These are phyloP conservation scores for Termitomyces sp. DNA, from an alignment of 768 basidiomycete species.

Conservation along the genomic window DNA sequence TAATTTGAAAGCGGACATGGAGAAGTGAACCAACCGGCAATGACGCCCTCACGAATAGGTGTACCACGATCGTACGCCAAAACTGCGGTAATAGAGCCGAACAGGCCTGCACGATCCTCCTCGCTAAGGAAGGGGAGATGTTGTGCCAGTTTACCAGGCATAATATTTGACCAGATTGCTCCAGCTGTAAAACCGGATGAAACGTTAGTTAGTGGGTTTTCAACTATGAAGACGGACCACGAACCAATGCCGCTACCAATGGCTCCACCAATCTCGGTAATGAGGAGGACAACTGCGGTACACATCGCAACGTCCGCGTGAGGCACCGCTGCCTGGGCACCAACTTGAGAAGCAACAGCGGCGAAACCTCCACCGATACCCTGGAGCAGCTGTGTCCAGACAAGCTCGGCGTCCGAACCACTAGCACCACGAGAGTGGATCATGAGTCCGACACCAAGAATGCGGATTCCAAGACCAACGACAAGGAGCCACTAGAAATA, in stretches of 20 bases:
- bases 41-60: conserved; percentile 63
- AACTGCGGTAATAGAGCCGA: conserved; percentile 53
- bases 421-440: conserved; percentile 64
- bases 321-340: conserved; percentile 61
- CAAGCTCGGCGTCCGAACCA: conserved; percentile 50
- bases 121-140: conserved; percentile 49
- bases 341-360: conserved; percentile 50
- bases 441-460: conserved; percentile 68
- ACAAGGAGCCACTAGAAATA: conserved; percentile 42
- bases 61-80: conserved; percentile 43
- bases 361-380: conserved; percentile 75
- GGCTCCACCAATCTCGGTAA: conserved; percentile 67
- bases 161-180: conserved; percentile 59
- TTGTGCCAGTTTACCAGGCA: conserved; percentile 57
- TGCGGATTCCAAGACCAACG: conserved; percentile 53
- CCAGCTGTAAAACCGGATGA: conserved; percentile 35
- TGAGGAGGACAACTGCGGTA: conserved; percentile 62
- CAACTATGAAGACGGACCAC: conserved; percentile 16
- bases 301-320: conserved; percentile 66
- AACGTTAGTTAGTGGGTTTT: not conserved
- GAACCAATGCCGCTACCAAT: conserved; percentile 58
- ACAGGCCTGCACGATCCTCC: conserved; percentile 41
- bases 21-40: conserved; percentile 37
- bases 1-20: not conserved
- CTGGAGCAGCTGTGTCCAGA: conserved; percentile 68